Evolutionary conservation across 1,139 yeast species (phyloP).

Genomic region (Sugiyamaella pinicola): DNA sequence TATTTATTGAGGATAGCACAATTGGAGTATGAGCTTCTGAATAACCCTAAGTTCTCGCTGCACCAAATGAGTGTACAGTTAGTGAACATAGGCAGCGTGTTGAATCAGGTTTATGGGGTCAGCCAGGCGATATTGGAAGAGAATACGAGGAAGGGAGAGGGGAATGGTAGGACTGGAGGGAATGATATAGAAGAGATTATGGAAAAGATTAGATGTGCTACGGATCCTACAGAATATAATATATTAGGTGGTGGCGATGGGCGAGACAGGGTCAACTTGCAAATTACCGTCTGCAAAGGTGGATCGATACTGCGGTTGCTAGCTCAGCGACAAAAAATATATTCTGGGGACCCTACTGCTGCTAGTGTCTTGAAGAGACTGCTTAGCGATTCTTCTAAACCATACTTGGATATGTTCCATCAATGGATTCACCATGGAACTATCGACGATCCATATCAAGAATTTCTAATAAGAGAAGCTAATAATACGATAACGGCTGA

Average conservation of each 20-base stretch:
- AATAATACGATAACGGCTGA: slow-evolving; percentile 43
- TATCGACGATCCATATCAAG: slow-evolving; percentile 77
- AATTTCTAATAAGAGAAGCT: slow-evolving; percentile 66
- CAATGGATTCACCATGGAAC: slow-evolving; percentile 78
- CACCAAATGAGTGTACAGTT: slow-evolving; percentile 51
- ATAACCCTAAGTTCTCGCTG: slow-evolving; percentile 51
- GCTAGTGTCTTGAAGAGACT: slow-evolving; percentile 54
- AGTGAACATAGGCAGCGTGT: slow-evolving; percentile 43
- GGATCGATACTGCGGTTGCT: slow-evolving; percentile 53
- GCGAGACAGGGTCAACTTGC: slow-evolving; percentile 10
- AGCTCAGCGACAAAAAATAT: slow-evolving; percentile 57
- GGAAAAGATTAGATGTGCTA: slow-evolving; percentile 32
- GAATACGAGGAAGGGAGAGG: slow-evolving; percentile 35
- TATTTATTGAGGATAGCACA: slow-evolving; percentile 52
- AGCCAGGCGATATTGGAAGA: slow-evolving; percentile 49
- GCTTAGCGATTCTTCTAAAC: slow-evolving; percentile 60
- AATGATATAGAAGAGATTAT: slow-evolving; percentile 39
- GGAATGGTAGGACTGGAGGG: slow-evolving; percentile 27
- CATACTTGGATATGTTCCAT: slow-evolving; percentile 70
- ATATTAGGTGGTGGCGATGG: not conserved
- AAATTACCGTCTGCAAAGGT: slow-evolving; percentile 36
- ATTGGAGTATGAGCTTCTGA: slow-evolving; percentile 57
- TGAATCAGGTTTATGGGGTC: slow-evolving; percentile 63
- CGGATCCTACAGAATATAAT: slow-evolving; percentile 19
- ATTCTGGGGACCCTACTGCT: slow-evolving; percentile 68